Base-by-base conservation (phyloP, 345 rosid species). In the Lepidium didymum region DNA sequence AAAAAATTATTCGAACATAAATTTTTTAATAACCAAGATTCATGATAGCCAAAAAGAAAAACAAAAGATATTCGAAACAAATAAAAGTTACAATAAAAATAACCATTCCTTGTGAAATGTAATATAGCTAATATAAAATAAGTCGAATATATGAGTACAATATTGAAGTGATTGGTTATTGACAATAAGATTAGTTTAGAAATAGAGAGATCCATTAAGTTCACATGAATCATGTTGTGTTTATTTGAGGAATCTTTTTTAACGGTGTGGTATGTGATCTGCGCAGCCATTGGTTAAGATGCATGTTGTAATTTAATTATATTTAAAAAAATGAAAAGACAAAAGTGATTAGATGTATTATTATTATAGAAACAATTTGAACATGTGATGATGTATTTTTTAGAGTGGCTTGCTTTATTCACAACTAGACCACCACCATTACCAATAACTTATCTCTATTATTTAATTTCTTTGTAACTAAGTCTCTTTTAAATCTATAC, bases 341-440 rank as follows among this genome's bases (percentile, higher is more conserved):
- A 71, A 62, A 31, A 49, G 7, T 71, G 75, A 63, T 63, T 34
- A 7, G 64, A 63, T 63, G 64, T 71, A 25, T 68, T 14, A 40
- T 8, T 27, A 27, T 27, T 27, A 23, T 36, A 56, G 7, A 10
- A 38, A 50, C 64, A 71, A 71, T 47, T 56, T 56, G 70, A 70
- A 65, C 77, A 73, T 73, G 77, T 41, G 38, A 65, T 65, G 71
- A 73, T 73, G 60, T 14, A 43, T 15, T 41, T 15, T 41, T 65
- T 72, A 72, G 66, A 65, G 60, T 73, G 71, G 67, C 61, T 57
- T 73, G 21, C 71, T 65, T 61, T 65, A 1, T 65, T 56, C 50
- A 42, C 54, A 73, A 73, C 71, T 65, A 44, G 45, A 56, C 66
- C 70, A 64, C 71, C 71, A 72, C 60, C 13, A 64, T 56, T 71